Conservation (phyloP, 345 rosid species). For the Ailanthus altissimus region DNA sequence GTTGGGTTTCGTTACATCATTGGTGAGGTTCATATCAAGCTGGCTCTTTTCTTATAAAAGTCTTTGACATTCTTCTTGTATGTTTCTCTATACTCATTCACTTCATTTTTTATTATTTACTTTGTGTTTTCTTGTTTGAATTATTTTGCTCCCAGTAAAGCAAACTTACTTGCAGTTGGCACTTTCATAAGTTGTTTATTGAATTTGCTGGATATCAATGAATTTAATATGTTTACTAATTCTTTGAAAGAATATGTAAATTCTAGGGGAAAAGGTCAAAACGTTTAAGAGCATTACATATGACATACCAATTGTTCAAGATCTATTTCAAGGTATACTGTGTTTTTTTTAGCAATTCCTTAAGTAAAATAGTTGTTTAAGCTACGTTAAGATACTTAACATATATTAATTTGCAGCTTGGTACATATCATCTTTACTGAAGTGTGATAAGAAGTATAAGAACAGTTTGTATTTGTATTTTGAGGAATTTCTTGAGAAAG, state of each 20-base stretch:
- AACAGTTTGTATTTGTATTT: conserved; percentile 93
- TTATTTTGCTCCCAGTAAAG: neutral
- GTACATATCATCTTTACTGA: conserved; percentile 94
- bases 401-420: conserved; percentile 62
- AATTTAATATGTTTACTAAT: conserved; percentile 10
- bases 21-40: too few relatives aligned
- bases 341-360: neutral
- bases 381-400: conserved; percentile 2
- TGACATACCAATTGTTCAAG: conserved; percentile 95
- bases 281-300: conserved; percentile 91
- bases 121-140: neutral
- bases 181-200: conserved; percentile 3
- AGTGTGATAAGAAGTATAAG: conserved; percentile 98
- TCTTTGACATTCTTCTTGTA: conserved; percentile 96
- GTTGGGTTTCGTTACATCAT: too few relatives aligned
- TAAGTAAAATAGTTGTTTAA: neutral
- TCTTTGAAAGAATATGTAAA: conserved; percentile 9
- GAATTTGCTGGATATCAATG: neutral
- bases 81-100: conserved; percentile 27
- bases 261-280: conserved; percentile 92
- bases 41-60: conserved; percentile 95
- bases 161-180: neutral
- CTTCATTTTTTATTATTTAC: too few relatives aligned
- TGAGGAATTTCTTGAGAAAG: conserved; percentile 93
- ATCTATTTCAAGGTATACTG: conserved; percentile 77